Evolutionary conservation across 208 protist genomes (phyloP).

Genomic region (Kentomonas sorsogonicus): DNA sequence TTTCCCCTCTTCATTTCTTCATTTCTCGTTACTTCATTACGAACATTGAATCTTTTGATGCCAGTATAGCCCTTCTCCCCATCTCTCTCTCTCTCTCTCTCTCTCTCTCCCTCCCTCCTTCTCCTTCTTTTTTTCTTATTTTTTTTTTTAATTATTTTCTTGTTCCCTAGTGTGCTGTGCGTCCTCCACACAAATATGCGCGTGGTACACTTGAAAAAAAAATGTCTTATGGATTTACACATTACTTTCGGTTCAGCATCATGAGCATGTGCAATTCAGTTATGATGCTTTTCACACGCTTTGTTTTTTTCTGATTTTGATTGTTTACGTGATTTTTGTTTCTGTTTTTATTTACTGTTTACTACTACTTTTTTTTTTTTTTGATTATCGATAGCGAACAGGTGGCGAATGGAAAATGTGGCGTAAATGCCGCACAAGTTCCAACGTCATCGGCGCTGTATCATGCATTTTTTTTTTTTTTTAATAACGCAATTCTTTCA

Average conservation of each 20-base stretch:
- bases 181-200: too few species aligned
- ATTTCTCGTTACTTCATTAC: neutral
- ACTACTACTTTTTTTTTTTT: neutral
- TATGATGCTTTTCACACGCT: neutral
- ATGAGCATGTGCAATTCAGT: too few species aligned
- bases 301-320: neutral
- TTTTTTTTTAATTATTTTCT: conserved; percentile 1
- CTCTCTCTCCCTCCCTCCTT: neutral
- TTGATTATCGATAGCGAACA: neutral
- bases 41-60: neutral
- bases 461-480: neutral
- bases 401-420: neutral
- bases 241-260: too few species aligned
- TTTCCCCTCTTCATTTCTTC: neutral
- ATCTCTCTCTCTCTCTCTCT: neutral
- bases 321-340: neutral
- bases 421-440: neutral
- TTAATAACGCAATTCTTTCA: neutral
- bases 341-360: neutral
- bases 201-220: too few species aligned
- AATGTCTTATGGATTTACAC: too few species aligned
- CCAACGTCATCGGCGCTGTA: neutral
- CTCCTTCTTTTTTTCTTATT: neutral
- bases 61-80: neutral
- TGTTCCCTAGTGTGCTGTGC: too few species aligned